Evolutionary conservation across 2,329 filamentous ascomycete genomes (phyloP).

Genomic region (Ascochyta pisi): DNA sequence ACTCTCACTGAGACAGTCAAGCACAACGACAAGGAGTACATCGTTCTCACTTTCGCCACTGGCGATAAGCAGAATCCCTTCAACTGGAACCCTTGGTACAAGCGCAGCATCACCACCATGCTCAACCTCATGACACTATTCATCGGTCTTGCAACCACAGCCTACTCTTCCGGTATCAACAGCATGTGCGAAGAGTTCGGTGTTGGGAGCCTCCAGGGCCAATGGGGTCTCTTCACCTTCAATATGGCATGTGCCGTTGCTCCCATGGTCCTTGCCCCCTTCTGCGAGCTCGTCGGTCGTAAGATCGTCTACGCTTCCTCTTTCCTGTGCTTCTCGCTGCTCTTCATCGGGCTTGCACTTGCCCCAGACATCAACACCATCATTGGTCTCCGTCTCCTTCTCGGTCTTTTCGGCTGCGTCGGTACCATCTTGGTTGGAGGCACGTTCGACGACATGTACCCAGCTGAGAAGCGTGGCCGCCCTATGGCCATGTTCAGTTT

Average conservation of each 20-base stretch:
- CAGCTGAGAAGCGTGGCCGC: conserved; percentile 34
- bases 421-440: conserved; percentile 38
- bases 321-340: conserved; percentile 35
- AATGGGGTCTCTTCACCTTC: conserved; percentile 37
- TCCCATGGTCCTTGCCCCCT: conserved; percentile 36
- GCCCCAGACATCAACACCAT: conserved; percentile 33
- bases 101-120: conserved; percentile 37
- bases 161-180: conserved; percentile 36
- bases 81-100: conserved; percentile 41
- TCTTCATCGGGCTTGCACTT: conserved; percentile 37
- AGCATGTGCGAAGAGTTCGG: conserved; percentile 38
- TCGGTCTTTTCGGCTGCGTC: conserved; percentile 38
- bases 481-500: conserved; percentile 41
- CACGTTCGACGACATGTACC: conserved; percentile 40
- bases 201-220: conserved; percentile 30
- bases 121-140: conserved; percentile 38
- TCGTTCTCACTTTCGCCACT: conserved; percentile 35
- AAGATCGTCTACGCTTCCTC: conserved; percentile 35
- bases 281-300: conserved; percentile 36
- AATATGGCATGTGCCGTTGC: conserved; percentile 37
- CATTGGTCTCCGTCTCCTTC: conserved; percentile 36
- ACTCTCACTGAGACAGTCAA: conserved; percentile 36
- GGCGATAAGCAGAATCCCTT: conserved; percentile 37
- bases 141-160: conserved; percentile 37
- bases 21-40: conserved; percentile 35